Evolutionary conservation across 768 basidiomycete genomes (phyloP).

Genomic region (Myochromella boudieri): DNA sequence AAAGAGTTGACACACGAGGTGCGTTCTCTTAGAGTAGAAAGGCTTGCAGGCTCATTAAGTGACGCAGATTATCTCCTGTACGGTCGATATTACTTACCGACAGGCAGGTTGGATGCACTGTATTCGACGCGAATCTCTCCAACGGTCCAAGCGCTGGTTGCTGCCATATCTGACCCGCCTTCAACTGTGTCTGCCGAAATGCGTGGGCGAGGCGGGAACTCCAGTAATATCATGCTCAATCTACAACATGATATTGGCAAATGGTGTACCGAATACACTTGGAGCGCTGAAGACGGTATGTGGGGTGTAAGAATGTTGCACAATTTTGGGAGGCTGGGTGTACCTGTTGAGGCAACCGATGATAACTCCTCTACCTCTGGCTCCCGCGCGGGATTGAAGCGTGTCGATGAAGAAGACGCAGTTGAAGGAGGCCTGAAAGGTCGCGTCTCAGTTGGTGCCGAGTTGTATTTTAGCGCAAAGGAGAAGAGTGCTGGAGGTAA

Average conservation of each 20-base stretch:
- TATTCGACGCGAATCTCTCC: slow-evolving; percentile 81
- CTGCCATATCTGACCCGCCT: slow-evolving; percentile 83
- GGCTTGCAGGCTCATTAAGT: slow-evolving; percentile 10
- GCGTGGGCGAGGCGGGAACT: slow-evolving; percentile 44
- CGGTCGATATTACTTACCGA: slow-evolving; percentile 88
- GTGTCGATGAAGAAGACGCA: slow-evolving; percentile 95
- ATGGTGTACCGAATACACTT: slow-evolving; percentile 93
- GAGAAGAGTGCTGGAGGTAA: slow-evolving; percentile 90
- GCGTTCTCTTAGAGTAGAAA: slow-evolving; percentile 21
- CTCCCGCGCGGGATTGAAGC: slow-evolving; percentile 48
- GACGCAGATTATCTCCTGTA: slow-evolving; percentile 86
- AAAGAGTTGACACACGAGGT: slow-evolving; percentile 78
- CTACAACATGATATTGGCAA: slow-evolving; percentile 91
- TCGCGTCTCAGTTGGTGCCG: slow-evolving; percentile 88
- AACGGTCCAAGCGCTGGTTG: slow-evolving; percentile 79
- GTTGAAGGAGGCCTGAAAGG: slow-evolving; percentile 91
- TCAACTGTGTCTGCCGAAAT: slow-evolving; percentile 44
- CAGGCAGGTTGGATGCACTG: slow-evolving; percentile 84
- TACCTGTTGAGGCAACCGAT: slow-evolving; percentile 31
- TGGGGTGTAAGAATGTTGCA: slow-evolving; percentile 85
- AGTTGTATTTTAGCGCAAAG: slow-evolving; percentile 90
- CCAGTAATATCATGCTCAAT: slow-evolving; percentile 76
- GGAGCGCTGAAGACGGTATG: slow-evolving; percentile 94
- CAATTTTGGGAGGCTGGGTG: slow-evolving; percentile 80
- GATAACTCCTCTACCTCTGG: slow-evolving; percentile 24